Evolutionary conservation across 176 grass and related monocot species (phyloP).

Genomic region (Aegilops umbellulata): DNA sequence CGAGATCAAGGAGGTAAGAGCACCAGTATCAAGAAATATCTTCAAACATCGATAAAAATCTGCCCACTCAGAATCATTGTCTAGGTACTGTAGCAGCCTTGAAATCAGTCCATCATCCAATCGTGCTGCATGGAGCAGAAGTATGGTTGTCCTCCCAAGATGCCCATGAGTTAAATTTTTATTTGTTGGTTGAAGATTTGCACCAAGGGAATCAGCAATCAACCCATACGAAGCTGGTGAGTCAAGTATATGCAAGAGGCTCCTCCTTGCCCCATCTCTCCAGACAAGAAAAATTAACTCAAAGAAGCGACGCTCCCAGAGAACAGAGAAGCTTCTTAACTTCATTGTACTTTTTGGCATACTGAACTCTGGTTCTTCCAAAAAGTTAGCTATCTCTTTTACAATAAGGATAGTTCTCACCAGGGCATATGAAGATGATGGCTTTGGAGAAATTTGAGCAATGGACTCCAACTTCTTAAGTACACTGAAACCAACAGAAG

Average conservation of each 20-base stretch:
- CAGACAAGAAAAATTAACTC: constrained; percentile 33
- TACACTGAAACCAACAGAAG: constrained; percentile 49
- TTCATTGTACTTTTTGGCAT: not conserved
- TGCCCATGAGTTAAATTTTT: constrained; percentile 45
- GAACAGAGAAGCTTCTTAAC: not conserved
- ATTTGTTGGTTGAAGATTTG: not conserved
- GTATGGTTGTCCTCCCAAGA: constrained; percentile 48
- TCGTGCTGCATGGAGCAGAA: constrained; percentile 41
- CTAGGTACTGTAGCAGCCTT: constrained; percentile 24
- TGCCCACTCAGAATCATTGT: constrained; percentile 33
- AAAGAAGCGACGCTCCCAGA: constrained; percentile 22
- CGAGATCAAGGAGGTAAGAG: constrained; percentile 18
- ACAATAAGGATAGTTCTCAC: constrained; percentile 23
- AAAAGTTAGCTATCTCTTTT: constrained; percentile 46
- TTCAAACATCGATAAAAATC: constrained; percentile 41
- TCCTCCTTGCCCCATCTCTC: constrained; percentile 17
- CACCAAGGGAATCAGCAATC: constrained; percentile 35
- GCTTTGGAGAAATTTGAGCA: constrained; percentile 4
- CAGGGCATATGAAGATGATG: constrained; percentile 11
- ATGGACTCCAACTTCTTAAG: constrained; percentile 51
- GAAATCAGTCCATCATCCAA: constrained; percentile 26
- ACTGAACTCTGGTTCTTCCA: constrained; percentile 28
- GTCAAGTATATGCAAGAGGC: constrained; percentile 38
- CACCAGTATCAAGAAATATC: constrained; percentile 41
- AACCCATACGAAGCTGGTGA: constrained; percentile 23